These are phyloP conservation scores for Apiospora pterosperma DNA, from an alignment of 2,329 filamentous ascomycete genomes.

Conservation along the genomic window DNA sequence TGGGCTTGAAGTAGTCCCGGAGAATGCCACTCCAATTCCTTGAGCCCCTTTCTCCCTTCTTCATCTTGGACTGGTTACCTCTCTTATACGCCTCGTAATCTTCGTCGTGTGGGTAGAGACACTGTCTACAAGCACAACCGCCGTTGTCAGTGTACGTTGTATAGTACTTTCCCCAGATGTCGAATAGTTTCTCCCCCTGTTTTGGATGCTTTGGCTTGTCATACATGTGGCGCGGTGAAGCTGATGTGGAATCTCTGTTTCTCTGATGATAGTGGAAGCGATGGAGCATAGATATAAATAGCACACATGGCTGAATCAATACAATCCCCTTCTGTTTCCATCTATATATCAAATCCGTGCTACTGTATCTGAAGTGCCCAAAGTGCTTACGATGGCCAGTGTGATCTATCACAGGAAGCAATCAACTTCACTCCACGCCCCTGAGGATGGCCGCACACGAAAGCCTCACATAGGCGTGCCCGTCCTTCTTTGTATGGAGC, in stretches of 20 bases:
- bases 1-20: constrained; percentile 3
- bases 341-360: neutral
- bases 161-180: constrained; percentile 8
- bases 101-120: neutral
- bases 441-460: neutral
- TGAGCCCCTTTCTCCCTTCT: neutral
- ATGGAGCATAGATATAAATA: neutral
- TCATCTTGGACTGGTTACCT: neutral
- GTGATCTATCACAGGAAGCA: neutral
- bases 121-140: neutral
- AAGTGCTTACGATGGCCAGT: neutral
- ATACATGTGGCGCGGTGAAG: neutral
- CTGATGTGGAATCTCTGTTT: neutral
- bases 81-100: neutral
- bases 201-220: neutral
- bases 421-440: neutral
- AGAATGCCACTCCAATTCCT: neutral
- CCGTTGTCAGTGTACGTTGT: neutral
- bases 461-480: neutral
- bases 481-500: neutral
- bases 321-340: neutral
- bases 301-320: neutral
- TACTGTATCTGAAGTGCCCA: neutral
- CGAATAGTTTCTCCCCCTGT: neutral
- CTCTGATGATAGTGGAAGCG: neutral